Percentiles rank a stretch among this genome's conserved stretches.
These are phyloP conservation scores for Diaporthe citri DNA, from an alignment of 2,329 filamentous ascomycete species.

Conservation along the genomic window DNA sequence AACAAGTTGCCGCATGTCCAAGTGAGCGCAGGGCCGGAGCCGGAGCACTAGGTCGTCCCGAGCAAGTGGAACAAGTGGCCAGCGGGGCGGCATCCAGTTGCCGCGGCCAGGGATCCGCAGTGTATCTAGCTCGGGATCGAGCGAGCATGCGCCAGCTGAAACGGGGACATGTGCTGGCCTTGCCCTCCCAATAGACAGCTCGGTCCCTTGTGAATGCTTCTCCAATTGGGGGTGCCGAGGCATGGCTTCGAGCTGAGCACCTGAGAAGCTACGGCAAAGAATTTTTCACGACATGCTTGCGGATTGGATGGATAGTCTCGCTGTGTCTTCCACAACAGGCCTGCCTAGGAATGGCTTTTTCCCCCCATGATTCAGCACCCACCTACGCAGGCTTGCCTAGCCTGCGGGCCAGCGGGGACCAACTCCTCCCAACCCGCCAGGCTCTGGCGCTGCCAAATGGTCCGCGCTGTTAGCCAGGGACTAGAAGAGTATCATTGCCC, in stretches of 20 bases:
- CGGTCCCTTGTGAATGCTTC: constrained; percentile 29
- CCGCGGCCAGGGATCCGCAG: constrained; percentile 7
- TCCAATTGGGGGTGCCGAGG: constrained; percentile 14
- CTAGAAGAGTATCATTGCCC: constrained; percentile 5
- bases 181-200: not conserved
- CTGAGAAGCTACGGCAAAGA: not conserved
- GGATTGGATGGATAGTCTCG: too few species aligned
- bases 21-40: constrained; percentile 4
- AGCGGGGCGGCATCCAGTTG: not conserved
- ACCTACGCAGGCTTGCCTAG: not conserved
- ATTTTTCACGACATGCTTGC: not conserved
- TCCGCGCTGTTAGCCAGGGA: not conserved
- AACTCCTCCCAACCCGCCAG: not conserved
- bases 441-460: not conserved
- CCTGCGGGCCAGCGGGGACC: not conserved
- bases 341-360: not conserved
- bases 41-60: constrained; percentile 14
- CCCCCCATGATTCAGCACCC: not conserved
- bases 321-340: not conserved
- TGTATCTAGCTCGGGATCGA: not conserved
- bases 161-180: constrained; percentile 16
- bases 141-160: not conserved
- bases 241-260: not conserved
- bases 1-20: not conserved
- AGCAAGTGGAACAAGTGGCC: not conserved